Evolutionary conservation across 2,329 filamentous ascomycete species (phyloP), one percentile per base, ranked within the genome.

Genomic region (Cercospora citrullina): DNA sequence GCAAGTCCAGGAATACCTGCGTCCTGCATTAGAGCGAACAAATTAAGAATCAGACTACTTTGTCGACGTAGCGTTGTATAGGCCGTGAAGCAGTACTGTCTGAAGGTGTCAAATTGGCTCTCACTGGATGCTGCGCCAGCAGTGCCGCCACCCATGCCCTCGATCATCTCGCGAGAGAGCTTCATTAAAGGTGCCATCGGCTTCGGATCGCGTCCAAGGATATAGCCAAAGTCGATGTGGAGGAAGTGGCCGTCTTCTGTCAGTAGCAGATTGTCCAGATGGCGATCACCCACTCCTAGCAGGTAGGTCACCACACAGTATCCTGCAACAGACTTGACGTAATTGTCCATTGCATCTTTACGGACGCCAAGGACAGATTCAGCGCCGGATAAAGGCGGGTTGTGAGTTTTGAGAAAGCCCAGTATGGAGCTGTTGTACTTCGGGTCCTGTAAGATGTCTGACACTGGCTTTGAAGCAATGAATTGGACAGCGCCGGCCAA

Each of bases 241-340:
- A 99, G 97, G 84, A 99, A 99, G 80, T 96, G 93, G 4, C 88
- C 95, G 73, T 94, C 91, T 0, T 95, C 94, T 0, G 93, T 88
- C 5, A 99, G 87, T 28, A 99, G 88, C 1, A 99, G 87, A 75
- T 99, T 99, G 79, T 99, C 95, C 2, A 98, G 86, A 80, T 99
- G 95, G 1, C 95, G 90, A 78, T 99, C 95, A 21, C 95, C 95
- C 2, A 99, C 95, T 33, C 95, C 96, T 12, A 99, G 87, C 16
- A 99, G 91, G 79, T 99, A 99, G 0, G 96, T 99, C 73, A 99
- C 97, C 14, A 99, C 95, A 79, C 95, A 98, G 81, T 99, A 99
- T 36, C 95, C 95, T 0, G 95, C 95, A 77, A 95, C 97, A 0
- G 93, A 97, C 77, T 94, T 94, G 77, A 98, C 89, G 77, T 97